A percentile compares a stretch with the other conserved stretches of the same genome.
These are phyloP conservation scores for Rhizophagus prolifer DNA, from an alignment of 192 early-diverging fungal species.

Conservation along the genomic window DNA sequence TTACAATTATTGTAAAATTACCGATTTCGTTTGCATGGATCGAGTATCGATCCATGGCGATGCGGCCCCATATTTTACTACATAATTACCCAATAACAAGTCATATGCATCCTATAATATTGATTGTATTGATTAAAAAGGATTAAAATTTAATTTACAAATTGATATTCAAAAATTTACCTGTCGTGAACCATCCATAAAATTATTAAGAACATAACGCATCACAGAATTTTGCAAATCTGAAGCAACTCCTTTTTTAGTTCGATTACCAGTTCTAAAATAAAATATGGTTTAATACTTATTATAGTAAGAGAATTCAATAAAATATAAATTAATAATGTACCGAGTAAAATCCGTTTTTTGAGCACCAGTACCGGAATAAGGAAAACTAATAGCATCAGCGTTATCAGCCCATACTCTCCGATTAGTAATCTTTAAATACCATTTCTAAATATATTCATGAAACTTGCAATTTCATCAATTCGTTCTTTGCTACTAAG, in stretches of 20 bases:
- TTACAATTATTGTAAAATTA: constrained; percentile 30
- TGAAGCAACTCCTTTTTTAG: constrained; percentile 73
- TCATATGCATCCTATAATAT: constrained; percentile 75
- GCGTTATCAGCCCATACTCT: constrained; percentile 98
- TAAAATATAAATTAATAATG: not conserved
- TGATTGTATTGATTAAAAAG: not conserved
- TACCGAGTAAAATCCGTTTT: constrained; percentile 97
- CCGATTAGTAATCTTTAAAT: constrained; percentile 13
- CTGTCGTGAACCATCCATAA: constrained; percentile 88
- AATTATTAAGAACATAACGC: constrained; percentile 94
- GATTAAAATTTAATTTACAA: not conserved
- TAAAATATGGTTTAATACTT: not conserved
- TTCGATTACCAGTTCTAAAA: constrained; percentile 83
- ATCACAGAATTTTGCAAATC: constrained; percentile 80
- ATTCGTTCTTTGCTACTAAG: constrained; percentile 62
- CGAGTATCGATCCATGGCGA: constrained; percentile 59
- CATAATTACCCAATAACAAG: constrained; percentile 75
- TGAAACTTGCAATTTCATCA: constrained; percentile 65
- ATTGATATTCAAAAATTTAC: constrained; percentile 20
- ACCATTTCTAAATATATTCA: constrained; percentile 79
- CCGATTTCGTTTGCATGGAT: constrained; percentile 55
- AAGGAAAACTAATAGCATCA: constrained; percentile 84
- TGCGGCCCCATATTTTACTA: constrained; percentile 33
- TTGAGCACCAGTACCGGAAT: constrained; percentile 94
- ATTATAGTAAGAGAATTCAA: not conserved